Evolutionary conservation across 2,329 filamentous ascomycete species (phyloP), one percentile per base, ranked within the genome.

Genomic region (Trichoderma oligosporum): DNA sequence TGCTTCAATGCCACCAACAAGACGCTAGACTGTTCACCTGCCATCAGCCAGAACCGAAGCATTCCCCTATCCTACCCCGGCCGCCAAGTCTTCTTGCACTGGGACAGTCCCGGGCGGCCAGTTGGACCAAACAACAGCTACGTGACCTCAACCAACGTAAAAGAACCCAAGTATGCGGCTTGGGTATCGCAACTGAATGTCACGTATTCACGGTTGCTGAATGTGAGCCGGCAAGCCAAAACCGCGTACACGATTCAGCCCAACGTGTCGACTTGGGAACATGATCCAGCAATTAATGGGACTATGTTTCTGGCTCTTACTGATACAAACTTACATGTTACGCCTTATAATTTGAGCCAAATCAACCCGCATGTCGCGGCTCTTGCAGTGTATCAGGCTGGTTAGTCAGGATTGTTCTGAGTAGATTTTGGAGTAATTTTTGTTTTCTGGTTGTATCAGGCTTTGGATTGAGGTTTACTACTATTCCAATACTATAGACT

Each of bases 61-160:
- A 79, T 81, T 48, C 88, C 89, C 0, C 81, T 95, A 0, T 87
- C 86, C 0, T 91, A 87, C 69, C 82, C 90, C 0, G 89, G 89
- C 0, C 86, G 86, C 22, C 74, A 85, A 64, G 83, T 95, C 2
- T 83, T 82, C 66, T 73, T 95, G 6, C 69, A 78, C 41, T 95
- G 89, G 89, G 89, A 94, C 24, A 72, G 68, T 0, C 86, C 89
- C 0, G 89, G 88, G 0, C 72, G 81, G 63, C 65, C 79, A 0
- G 80, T 93, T 3, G 90, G 90, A 0, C 90, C 90, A 0, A 93
- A 95, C 71, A 91, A 90, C 74, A 88, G 83, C 67, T 95, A 95
- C 68, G 74, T 91, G 47, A 93, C 90, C 0, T 70, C 71, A 2
- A 82, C 79, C 1, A 76, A 77, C 0, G 87, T 86, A 0, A 78